Conservation (phyloP, 768 basidiomycete genomes). For the Lactarius evosmus region DNA sequence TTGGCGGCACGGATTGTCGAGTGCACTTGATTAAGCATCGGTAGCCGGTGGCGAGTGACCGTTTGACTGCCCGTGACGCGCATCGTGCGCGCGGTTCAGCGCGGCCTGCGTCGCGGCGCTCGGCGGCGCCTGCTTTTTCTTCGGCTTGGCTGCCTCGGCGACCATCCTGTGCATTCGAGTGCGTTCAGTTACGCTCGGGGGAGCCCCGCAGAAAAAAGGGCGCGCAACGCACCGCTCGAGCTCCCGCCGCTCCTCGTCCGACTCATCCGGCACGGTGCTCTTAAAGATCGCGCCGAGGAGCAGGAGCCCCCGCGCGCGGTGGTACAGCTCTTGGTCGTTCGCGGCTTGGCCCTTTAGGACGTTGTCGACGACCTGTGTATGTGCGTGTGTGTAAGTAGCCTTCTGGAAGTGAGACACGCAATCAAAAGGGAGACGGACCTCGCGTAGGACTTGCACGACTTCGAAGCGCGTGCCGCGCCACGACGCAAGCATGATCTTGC, state of each 20-base stretch:
- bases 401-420: slow-evolving; percentile 14
- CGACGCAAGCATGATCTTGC: slow-evolving; percentile 93
- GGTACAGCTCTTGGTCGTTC: slow-evolving; percentile 65
- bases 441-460: slow-evolving; percentile 84
- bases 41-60: slow-evolving; percentile 2
- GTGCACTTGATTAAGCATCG: background rate
- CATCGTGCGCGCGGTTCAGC: slow-evolving; percentile 15
- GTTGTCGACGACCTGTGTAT: slow-evolving; percentile 65
- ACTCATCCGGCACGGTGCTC: slow-evolving; percentile 76
- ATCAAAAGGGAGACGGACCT: slow-evolving; percentile 39
- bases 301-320: slow-evolving; percentile 87
- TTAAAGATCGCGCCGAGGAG: slow-evolving; percentile 91
- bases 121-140: slow-evolving; percentile 34
- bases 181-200: background rate
- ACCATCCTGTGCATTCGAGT: slow-evolving; percentile 70
- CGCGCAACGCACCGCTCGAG: slow-evolving; percentile 78
- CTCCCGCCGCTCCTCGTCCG: slow-evolving; percentile 91
- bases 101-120: slow-evolving; percentile 17
- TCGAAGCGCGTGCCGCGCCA: slow-evolving; percentile 98
- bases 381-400: slow-evolving; percentile 20
- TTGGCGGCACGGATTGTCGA: background rate
- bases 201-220: background rate
- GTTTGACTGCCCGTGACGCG: background rate
- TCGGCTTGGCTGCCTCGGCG: slow-evolving; percentile 78
- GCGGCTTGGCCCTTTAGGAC: slow-evolving; percentile 79